Conservation (phyloP, 2,329 filamentous ascomycete species). For the Colletotrichum plurivorum region DNA sequence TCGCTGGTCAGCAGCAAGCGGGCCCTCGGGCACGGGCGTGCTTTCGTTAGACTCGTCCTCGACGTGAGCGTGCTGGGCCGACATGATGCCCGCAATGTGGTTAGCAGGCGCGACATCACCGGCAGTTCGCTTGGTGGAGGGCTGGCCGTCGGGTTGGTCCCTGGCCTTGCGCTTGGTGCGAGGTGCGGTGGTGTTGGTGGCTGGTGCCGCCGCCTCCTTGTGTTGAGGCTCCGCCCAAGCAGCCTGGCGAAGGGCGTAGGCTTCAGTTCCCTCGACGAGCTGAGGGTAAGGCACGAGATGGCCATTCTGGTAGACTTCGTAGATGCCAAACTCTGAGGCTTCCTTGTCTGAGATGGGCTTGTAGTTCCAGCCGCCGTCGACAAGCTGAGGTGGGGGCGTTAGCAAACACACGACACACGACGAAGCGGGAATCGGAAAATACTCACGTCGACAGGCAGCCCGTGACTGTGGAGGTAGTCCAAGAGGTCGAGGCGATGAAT, state of each 20-base stretch:
- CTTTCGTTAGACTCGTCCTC: constrained; percentile 48
- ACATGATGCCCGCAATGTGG: constrained; percentile 48
- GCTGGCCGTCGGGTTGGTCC: constrained; percentile 64
- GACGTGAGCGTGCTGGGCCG: constrained; percentile 47
- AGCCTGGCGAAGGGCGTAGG: constrained; percentile 36
- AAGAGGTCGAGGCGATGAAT: constrained; percentile 62
- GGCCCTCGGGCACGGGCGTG: constrained; percentile 40
- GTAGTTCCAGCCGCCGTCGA: constrained; percentile 61
- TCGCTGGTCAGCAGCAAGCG: constrained; percentile 47
- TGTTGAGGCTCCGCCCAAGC: constrained; percentile 37
- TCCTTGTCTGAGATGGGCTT: constrained; percentile 61
- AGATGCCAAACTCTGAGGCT: constrained; percentile 60
- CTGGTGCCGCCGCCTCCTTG: constrained; percentile 20
- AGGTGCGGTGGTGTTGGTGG: constrained; percentile 24
- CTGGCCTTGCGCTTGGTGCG: constrained; percentile 64
- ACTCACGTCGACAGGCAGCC: constrained; percentile 66
- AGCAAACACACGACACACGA: constrained; percentile 39
- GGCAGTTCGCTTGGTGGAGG: constrained; percentile 63
- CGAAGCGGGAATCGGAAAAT: constrained; percentile 14
- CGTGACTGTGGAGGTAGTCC: constrained; percentile 57
- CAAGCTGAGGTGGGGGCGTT: constrained; percentile 49
- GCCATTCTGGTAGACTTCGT: constrained; percentile 57
- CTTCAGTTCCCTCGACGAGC: constrained; percentile 57
- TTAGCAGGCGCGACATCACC: constrained; percentile 44
- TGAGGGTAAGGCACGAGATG: constrained; percentile 61